Evolutionary conservation across 2,329 filamentous ascomycete genomes (phyloP).

Genomic region (Coniochaeta sp.): DNA sequence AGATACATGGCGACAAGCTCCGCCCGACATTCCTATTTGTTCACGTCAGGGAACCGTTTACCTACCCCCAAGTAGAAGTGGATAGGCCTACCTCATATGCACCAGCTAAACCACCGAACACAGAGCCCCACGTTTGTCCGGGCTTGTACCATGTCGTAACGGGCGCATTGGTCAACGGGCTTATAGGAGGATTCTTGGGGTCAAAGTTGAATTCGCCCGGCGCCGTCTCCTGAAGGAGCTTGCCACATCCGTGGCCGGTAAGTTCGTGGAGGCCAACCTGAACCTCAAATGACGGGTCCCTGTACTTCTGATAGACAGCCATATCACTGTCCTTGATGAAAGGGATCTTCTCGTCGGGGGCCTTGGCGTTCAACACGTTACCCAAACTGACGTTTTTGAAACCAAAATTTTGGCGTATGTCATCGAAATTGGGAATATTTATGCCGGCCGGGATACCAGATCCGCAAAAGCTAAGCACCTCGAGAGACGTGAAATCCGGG

Average conservation of each 20-base stretch:
- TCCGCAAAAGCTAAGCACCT: conserved; percentile 59
- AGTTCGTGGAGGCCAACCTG: conserved; percentile 94
- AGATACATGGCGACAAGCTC: conserved; percentile 92
- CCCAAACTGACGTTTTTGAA: conserved; percentile 90
- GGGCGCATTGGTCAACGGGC: conserved; percentile 69
- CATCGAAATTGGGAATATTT: conserved; percentile 65
- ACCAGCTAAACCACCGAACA: conserved; percentile 81
- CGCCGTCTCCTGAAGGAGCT: conserved; percentile 82
- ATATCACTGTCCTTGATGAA: conserved; percentile 79
- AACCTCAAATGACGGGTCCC: conserved; percentile 85
- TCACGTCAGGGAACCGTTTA: background rate
- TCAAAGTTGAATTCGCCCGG: conserved; percentile 86
- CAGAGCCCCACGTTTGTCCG: conserved; percentile 88
- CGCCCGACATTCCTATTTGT: conserved; percentile 66
- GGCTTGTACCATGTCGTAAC: conserved; percentile 88
- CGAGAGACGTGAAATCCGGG: conserved; percentile 91
- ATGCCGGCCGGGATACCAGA: conserved; percentile 62
- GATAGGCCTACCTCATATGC: conserved; percentile 57
- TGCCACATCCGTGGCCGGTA: conserved; percentile 77
- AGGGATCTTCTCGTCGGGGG: conserved; percentile 84
- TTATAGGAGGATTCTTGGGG: conserved; percentile 69
- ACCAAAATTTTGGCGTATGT: conserved; percentile 72
- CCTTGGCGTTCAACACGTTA: conserved; percentile 86
- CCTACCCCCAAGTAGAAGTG: background rate
- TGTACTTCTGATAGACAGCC: conserved; percentile 70